These are phyloP conservation scores for Ascochyta clinopodiicola DNA, from an alignment of 2,329 filamentous ascomycete genomes.

Conservation along the genomic window DNA sequence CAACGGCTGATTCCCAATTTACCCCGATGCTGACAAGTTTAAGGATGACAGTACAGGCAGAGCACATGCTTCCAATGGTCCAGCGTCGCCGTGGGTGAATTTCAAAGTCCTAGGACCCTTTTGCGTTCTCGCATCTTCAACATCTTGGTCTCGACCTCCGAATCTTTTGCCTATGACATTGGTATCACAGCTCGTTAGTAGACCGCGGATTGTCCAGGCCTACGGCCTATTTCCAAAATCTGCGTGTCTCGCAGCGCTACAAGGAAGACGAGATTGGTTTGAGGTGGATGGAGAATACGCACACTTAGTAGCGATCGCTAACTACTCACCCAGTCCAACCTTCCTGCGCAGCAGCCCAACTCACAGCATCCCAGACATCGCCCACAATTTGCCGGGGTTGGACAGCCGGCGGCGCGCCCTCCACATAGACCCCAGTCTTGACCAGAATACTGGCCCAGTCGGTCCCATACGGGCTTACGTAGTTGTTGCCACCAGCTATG, in stretches of 20 bases:
- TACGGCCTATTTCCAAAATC: background rate
- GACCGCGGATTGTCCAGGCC: background rate
- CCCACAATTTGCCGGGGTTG: conserved; percentile 71
- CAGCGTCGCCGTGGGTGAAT: no score
- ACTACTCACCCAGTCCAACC: conserved; percentile 43
- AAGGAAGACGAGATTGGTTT: background rate
- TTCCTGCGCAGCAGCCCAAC: conserved; percentile 70
- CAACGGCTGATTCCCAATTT: background rate
- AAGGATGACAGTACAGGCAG: background rate
- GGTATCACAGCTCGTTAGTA: background rate
- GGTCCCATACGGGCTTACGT: conserved; percentile 69
- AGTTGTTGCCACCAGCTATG: conserved; percentile 85
- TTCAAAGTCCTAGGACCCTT: no score
- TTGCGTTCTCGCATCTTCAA: background rate
- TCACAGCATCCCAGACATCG: conserved; percentile 77
- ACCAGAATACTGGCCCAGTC: conserved; percentile 81
- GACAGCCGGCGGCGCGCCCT: conserved; percentile 62
- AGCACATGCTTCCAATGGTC: background rate
- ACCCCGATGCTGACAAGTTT: background rate
- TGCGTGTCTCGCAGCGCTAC: background rate
- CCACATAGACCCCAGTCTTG: conserved; percentile 76
- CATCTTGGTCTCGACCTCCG: background rate
- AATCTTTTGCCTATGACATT: background rate
- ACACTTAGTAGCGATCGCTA: background rate
- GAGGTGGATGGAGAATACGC: background rate